These are phyloP conservation scores for Eutrema heterophyllum DNA, from an alignment of 345 rosid genomes.

Conservation along the genomic window DNA sequence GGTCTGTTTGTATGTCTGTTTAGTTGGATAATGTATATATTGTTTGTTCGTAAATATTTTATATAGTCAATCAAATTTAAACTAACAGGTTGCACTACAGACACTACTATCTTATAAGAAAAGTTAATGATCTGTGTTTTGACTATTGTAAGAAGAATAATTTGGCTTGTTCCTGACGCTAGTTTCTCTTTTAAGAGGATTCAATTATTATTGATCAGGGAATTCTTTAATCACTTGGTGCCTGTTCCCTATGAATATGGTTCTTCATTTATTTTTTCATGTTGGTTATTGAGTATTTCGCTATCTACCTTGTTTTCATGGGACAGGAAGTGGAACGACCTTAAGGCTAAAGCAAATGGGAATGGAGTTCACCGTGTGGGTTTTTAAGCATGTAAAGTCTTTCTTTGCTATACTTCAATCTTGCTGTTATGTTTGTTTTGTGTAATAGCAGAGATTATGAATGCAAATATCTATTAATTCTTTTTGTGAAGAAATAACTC, in stretches of 20 bases:
- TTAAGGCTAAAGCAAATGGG: conserved; percentile 91
- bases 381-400: conserved; percentile 84
- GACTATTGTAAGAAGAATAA: background rate
- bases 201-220: background rate
- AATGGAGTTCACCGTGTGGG: conserved; percentile 99
- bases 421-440: conserved; percentile 17
- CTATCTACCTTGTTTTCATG: conserved; percentile 20
- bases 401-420: conserved; percentile 6
- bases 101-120: background rate
- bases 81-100: background rate
- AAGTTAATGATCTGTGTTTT: background rate
- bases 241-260: background rate
- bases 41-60: background rate
- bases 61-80: background rate
- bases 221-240: background rate
- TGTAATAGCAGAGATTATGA: background rate
- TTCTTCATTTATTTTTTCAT: background rate
- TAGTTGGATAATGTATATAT: background rate
- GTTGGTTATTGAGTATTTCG: conserved; percentile 6
- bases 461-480: background rate
- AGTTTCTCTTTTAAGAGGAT: background rate
- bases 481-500: background rate
- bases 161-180: conserved; percentile 1
- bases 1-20: background rate
- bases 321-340: conserved; percentile 73